Conservation (phyloP, 176 grass and related monocot species). For the Paspalum vaginatum region DNA sequence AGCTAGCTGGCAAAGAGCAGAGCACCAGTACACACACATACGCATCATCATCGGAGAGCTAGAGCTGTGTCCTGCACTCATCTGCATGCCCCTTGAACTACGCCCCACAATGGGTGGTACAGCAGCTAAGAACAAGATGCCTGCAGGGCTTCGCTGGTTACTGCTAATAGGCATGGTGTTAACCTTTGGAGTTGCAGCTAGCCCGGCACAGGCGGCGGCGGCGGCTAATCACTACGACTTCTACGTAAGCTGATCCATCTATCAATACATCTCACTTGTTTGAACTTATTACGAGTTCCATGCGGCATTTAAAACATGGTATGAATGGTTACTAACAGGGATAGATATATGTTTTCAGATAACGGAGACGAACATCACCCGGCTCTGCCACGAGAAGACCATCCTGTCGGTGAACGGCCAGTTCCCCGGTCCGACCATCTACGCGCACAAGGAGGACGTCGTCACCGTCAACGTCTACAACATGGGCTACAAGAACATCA, state of each 20-base stretch:
- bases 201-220: not conserved
- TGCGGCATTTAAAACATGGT: too few relatives aligned
- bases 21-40: not conserved
- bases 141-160: constrained; percentile 12
- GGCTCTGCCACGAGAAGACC: too few relatives aligned
- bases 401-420: not conserved
- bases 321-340: too few relatives aligned
- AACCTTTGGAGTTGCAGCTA: constrained; percentile 13
- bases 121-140: not conserved
- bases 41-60: not conserved
- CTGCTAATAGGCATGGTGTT: constrained; percentile 16
- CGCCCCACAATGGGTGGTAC: constrained; percentile 27
- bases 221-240: constrained; percentile 37
- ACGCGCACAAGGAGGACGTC: constrained; percentile 48
- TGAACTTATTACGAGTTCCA: not conserved
- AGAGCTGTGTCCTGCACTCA: not conserved
- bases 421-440: constrained; percentile 62
- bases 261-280: not conserved
- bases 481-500: constrained; percentile 63
- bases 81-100: not conserved
- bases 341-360: too few relatives aligned
- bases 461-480: constrained; percentile 64
- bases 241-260: constrained; percentile 36
- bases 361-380: too few relatives aligned
- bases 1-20: too few relatives aligned